Conservation (phyloP, 805 yeast species). For the Pichia scutulata region DNA sequence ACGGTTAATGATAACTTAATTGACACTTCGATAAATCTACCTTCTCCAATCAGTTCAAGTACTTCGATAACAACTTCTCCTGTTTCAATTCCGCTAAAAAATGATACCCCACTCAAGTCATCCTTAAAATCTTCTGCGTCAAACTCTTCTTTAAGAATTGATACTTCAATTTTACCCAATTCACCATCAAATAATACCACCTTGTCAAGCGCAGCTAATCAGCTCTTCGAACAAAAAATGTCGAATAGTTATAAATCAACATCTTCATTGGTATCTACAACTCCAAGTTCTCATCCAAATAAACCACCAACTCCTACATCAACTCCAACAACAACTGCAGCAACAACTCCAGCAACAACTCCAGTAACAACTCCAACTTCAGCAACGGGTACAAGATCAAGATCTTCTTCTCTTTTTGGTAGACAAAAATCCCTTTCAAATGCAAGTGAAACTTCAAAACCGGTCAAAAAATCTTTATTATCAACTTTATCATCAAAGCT, state of each 20-base stretch:
- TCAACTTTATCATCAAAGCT: slow-evolving; percentile 30
- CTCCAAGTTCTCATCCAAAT: neutral
- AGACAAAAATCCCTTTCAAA: slow-evolving; percentile 12
- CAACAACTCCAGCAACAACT: neutral
- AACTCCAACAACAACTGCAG: neutral
- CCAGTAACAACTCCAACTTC: neutral
- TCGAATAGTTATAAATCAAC: neutral
- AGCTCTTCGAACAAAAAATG: neutral
- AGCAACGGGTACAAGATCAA: neutral
- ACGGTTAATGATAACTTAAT: neutral
- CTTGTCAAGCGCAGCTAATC: neutral
- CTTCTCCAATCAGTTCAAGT: neutral
- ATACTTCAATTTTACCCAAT: neutral
- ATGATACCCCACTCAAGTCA: slow-evolving; percentile 5
- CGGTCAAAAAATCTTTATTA: slow-evolving; percentile 22
- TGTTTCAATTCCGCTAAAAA: neutral
- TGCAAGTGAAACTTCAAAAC: slow-evolving; percentile 5
- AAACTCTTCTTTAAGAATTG: neutral
- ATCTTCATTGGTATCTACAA: neutral
- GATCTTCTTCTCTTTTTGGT: slow-evolving; percentile 6
- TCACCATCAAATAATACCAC: neutral
- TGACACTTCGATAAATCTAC: neutral
- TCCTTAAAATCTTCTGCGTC: slow-evolving; percentile 8
- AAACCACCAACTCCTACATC: neutral
- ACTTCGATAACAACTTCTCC: neutral